phyloP scores from a whole-genome alignment of 805 yeast species.

The Candida boleticola region DNA sequence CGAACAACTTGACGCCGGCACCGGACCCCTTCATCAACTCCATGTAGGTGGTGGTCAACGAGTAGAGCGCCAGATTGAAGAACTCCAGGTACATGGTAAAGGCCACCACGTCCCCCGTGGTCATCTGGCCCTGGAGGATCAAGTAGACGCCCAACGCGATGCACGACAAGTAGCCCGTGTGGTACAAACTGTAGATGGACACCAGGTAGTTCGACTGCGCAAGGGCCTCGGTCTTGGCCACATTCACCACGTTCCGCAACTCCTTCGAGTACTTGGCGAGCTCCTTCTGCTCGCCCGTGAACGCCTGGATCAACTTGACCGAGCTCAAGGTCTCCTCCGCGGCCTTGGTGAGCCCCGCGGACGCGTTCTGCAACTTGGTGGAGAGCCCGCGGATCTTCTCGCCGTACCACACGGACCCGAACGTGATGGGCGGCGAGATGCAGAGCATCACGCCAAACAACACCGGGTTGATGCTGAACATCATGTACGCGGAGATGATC shows the following conservation, averaged over 20 bases:
- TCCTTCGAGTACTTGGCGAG: conserved; percentile 36
- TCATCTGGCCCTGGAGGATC: conserved; percentile 41
- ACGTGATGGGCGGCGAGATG: conserved; percentile 45
- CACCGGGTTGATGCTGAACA: conserved; percentile 42
- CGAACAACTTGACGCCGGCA: conserved; percentile 43
- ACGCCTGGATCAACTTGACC: conserved; percentile 41
- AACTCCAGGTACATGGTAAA: conserved; percentile 46
- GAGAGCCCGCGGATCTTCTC: conserved; percentile 41
- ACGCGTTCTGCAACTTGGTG: conserved; percentile 41
- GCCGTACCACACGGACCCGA: conserved; percentile 46
- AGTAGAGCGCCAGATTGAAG: conserved; percentile 43
- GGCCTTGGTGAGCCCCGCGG: conserved; percentile 44
- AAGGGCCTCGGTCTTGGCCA: conserved; percentile 43
- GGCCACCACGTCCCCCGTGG: conserved; percentile 48
- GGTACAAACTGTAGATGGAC: conserved; percentile 41
- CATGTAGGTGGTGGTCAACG: conserved; percentile 44
- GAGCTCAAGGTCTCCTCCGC: conserved; percentile 44
- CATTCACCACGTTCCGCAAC: conserved; percentile 38
- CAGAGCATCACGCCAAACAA: conserved; percentile 43
- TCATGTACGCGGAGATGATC: conserved; percentile 41
- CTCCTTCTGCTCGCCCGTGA: conserved; percentile 43
- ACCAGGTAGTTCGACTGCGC: conserved; percentile 45
- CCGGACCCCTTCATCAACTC: conserved; percentile 49
- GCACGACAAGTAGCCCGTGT: conserved; percentile 42
- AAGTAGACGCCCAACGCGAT: conserved; percentile 42